Evolutionary conservation across 306 rosid genomes (phyloP).

Genomic region (Oxytropis ochrocephala): DNA sequence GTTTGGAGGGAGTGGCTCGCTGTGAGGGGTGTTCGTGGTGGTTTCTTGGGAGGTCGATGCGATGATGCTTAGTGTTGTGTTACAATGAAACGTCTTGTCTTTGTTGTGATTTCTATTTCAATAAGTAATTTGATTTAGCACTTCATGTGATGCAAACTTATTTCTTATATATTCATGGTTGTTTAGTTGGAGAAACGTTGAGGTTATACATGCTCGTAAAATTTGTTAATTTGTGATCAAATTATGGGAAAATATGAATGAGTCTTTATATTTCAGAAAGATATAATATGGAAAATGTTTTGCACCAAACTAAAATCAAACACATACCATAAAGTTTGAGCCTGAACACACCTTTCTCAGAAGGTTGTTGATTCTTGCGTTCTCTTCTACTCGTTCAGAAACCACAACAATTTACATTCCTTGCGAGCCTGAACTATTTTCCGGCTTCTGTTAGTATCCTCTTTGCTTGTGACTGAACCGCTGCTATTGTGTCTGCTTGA

Average conservation of each 20-base stretch:
- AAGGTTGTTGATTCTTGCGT: too few relatives aligned
- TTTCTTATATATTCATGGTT: conserved; percentile 14
- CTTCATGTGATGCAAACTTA: neutral
- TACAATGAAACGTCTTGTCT: neutral
- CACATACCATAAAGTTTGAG: too few relatives aligned
- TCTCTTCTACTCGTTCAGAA: too few relatives aligned
- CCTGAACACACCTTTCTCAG: too few relatives aligned
- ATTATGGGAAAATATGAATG: neutral
- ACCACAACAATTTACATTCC: too few relatives aligned
- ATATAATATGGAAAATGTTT: neutral
- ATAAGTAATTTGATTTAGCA: neutral
- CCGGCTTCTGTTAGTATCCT: too few relatives aligned
- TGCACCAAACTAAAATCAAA: neutral
- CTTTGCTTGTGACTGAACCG: too few relatives aligned
- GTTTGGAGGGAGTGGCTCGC: too few relatives aligned
- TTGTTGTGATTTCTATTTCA: neutral
- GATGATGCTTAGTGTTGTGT: neutral
- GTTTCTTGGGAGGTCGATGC: neutral
- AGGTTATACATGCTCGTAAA: conserved; percentile 65
- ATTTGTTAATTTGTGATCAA: conserved; percentile 40
- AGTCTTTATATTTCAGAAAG: neutral
- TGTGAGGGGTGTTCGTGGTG: too few relatives aligned
- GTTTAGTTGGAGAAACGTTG: conserved; percentile 31
- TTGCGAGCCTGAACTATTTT: too few relatives aligned
- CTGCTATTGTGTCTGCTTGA: too few relatives aligned